These are phyloP conservation scores for Russula emetica DNA, from an alignment of 768 basidiomycete species.

Conservation along the genomic window DNA sequence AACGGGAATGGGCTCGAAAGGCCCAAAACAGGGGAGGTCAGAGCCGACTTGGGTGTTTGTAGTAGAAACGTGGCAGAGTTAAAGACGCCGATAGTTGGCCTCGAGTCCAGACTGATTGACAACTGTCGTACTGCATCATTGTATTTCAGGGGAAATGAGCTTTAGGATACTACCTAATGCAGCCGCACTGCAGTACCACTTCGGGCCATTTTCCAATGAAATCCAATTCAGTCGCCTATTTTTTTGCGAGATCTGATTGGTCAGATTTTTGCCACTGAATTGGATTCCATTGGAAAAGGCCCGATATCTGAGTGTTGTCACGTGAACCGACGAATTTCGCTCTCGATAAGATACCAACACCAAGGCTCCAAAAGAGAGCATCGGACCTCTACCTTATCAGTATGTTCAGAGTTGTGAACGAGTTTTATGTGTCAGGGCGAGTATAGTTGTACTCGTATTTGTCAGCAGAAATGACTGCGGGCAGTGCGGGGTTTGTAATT, in stretches of 20 bases:
- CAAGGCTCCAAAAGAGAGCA: background rate
- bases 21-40: constrained; percentile 29
- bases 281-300: too few species aligned
- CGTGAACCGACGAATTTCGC: background rate
- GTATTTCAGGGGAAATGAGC: background rate
- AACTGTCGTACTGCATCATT: background rate
- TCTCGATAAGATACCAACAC: background rate
- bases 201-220: too few species aligned
- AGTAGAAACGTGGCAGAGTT: constrained; percentile 5
- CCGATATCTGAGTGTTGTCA: background rate
- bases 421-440: background rate
- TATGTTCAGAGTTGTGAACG: background rate
- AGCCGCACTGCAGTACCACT: too few species aligned
- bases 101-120: background rate
- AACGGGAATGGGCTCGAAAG: constrained; percentile 37
- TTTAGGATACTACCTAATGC: too few species aligned
- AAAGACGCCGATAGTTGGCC: background rate
- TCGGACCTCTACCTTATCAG: background rate
- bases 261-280: too few species aligned
- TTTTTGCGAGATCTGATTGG: too few species aligned
- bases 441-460: background rate
- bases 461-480: background rate
- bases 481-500: background rate
- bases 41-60: constrained; percentile 30
- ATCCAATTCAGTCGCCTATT: too few species aligned